Evolutionary conservation across 805 yeast species (phyloP).

Genomic region (Wickerhamiella azymoides): DNA sequence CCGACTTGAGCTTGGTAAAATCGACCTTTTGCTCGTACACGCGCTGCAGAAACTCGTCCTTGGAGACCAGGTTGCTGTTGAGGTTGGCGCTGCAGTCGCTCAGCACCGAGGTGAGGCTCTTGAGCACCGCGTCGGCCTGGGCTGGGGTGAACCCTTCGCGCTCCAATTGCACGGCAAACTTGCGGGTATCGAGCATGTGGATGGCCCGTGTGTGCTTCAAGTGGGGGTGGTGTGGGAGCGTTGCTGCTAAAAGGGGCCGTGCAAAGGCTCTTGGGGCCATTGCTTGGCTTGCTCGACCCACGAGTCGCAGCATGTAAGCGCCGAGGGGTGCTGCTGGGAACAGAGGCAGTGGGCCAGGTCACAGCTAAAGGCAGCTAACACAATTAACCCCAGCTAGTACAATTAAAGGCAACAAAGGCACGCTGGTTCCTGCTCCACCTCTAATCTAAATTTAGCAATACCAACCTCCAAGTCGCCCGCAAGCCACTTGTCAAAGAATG

Average conservation of each 20-base stretch:
- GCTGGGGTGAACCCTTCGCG: constrained; percentile 55
- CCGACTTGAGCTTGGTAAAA: constrained; percentile 87
- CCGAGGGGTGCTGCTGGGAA: too few relatives aligned
- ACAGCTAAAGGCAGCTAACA: too few relatives aligned
- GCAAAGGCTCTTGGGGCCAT: too few relatives aligned
- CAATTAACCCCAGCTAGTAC: too few relatives aligned
- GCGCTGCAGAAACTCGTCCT: constrained; percentile 67
- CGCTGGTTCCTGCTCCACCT: too few relatives aligned
- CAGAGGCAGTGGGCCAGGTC: too few relatives aligned
- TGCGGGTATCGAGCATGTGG: constrained; percentile 58
- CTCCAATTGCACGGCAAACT: constrained; percentile 52
- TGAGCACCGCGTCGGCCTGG: constrained; percentile 72
- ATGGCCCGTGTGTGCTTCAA: background rate
- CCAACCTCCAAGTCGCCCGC: constrained; percentile 45
- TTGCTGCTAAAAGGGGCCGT: too few relatives aligned
- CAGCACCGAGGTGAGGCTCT: constrained; percentile 57
- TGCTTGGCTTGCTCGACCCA: too few relatives aligned
- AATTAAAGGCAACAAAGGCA: too few relatives aligned
- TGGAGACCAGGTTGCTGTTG: constrained; percentile 65
- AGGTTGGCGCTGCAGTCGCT: constrained; percentile 68
- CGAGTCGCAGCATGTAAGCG: too few relatives aligned
- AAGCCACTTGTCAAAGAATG: constrained; percentile 79
- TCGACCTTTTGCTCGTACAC: constrained; percentile 95
- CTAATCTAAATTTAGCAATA: too few relatives aligned
- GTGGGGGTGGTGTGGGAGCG: too few relatives aligned